Evolutionary conservation across 805 yeast species (phyloP), one percentile per base, ranked within the genome.

Genomic region (Wickerhamomyces hampshirensis): DNA sequence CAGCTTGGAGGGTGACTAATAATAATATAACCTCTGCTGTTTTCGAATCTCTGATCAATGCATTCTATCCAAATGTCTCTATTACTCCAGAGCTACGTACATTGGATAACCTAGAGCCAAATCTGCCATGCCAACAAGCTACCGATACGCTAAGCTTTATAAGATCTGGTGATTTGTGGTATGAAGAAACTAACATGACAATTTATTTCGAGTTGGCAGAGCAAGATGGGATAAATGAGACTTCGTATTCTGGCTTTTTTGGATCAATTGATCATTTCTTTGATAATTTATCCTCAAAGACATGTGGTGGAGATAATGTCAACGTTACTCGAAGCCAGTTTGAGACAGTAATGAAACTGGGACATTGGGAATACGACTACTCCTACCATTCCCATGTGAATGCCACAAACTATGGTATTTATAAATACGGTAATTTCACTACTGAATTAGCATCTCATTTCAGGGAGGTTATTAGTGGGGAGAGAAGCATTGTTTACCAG

Each of bases 331-430:
- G 35, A 23, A 53, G 50, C 6, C 56, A 56, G 32, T 63, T 65
- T 7, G 62, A 66, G 36, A 59, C 63, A 19, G 68, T 67, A 10
- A 63, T 65, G 53, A 58, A 65, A 34, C 46, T 62, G 8, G 72
- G 71, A 7, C 70, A 67, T 46, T 67, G 60, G 57, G 73, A 67
- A 43, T 67, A 61, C 51, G 66, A 66, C 46, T 67, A 63, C 45
- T 55, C 53, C 36, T 66, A 47, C 48, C 51, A 66, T 23, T 42
- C 50, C 9, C 54, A 59, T 26, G 46, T 50, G 17, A 60, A 64
- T 37, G 57, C 68, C 5, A 58, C 68, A 3, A 48, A 55, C 5
- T 63, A 59, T 38, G 56, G 64, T 24, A 53, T 49, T 5, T 51
- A 59, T 28, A 50, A 47, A 33, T 58, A 47, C 31, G 72, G 73